A percentile compares a stretch with the other conserved stretches of the same genome.
phyloP scores from a whole-genome alignment of 2,329 filamentous ascomycete genomes.

The Claviceps monticola region DNA sequence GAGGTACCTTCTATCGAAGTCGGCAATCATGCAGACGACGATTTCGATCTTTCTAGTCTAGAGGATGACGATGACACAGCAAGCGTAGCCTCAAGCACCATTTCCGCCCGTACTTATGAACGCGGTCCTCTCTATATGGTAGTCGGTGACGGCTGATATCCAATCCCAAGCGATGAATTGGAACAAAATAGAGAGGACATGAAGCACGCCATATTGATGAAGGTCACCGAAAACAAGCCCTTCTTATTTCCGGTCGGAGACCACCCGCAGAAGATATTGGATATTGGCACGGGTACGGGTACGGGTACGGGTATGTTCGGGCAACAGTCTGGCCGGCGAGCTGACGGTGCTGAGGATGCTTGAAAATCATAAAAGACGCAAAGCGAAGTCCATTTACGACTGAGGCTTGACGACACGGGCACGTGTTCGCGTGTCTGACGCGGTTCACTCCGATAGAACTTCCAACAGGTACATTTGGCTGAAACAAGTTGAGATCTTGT shows the following conservation, averaged over 20 bases:
- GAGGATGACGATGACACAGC: constrained; percentile 1
- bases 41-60: constrained; percentile 4
- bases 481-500: no score
- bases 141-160: constrained; percentile 21
- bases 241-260: constrained; percentile 27
- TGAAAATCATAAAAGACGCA: no score
- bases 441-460: no score
- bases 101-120: constrained; percentile 6
- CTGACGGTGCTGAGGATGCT: no score
- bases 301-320: constrained; percentile 13
- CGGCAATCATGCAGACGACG: constrained; percentile 1
- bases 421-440: no score
- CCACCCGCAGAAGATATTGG: constrained; percentile 21
- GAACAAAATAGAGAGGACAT: constrained; percentile 27
- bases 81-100: constrained; percentile 7
- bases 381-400: no score
- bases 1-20: constrained; percentile 1
- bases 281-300: constrained; percentile 23
- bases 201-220: constrained; percentile 25
- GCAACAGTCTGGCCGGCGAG: no score
- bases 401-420: no score
- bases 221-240: constrained; percentile 21
- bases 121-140: constrained; percentile 17
- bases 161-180: constrained; percentile 24
- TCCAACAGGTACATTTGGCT: no score